Evolutionary conservation across 2,329 filamentous ascomycete species (phyloP).

Genomic region (Ceratocystis eucalypticola): DNA sequence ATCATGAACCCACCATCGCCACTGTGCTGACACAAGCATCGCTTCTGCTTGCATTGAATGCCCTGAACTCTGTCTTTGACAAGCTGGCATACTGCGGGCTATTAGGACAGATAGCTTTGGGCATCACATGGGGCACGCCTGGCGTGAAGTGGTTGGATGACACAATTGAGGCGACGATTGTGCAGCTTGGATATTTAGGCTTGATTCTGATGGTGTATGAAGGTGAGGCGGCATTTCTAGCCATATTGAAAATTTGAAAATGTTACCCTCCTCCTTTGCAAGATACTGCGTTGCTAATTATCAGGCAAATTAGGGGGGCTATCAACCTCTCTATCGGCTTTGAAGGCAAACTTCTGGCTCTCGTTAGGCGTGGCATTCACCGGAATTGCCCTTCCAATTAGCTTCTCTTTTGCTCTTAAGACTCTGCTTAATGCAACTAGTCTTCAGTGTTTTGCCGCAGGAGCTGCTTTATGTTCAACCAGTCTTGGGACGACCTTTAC

Average conservation of each 20-base stretch:
- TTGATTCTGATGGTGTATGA: slow-evolving; percentile 61
- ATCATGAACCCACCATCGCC: neutral
- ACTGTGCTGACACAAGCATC: slow-evolving; percentile 30
- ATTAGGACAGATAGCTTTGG: slow-evolving; percentile 57
- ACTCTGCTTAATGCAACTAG: slow-evolving; percentile 36
- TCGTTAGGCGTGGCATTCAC: slow-evolving; percentile 2
- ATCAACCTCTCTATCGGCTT: slow-evolving; percentile 4
- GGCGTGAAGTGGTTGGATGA: slow-evolving; percentile 45
- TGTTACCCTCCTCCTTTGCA: neutral
- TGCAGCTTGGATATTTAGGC: slow-evolving; percentile 58
- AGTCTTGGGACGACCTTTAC: slow-evolving; percentile 59
- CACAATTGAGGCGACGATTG: slow-evolving; percentile 40
- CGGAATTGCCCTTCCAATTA: slow-evolving; percentile 5
- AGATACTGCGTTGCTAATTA: neutral
- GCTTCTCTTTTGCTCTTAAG: slow-evolving; percentile 37
- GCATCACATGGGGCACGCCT: slow-evolving; percentile 56
- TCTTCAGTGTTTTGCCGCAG: slow-evolving; percentile 56
- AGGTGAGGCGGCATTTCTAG: slow-evolving; percentile 29
- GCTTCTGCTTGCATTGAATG: slow-evolving; percentile 50
- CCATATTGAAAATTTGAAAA: too few species aligned
- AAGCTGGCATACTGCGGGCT: slow-evolving; percentile 53
- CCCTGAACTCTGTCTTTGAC: slow-evolving; percentile 44
- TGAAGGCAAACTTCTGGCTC: slow-evolving; percentile 6
- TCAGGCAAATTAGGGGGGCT: neutral
- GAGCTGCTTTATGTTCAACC: slow-evolving; percentile 60